Conservation (phyloP, 2,329 filamentous ascomycete genomes). For the Penicillium sp. region DNA sequence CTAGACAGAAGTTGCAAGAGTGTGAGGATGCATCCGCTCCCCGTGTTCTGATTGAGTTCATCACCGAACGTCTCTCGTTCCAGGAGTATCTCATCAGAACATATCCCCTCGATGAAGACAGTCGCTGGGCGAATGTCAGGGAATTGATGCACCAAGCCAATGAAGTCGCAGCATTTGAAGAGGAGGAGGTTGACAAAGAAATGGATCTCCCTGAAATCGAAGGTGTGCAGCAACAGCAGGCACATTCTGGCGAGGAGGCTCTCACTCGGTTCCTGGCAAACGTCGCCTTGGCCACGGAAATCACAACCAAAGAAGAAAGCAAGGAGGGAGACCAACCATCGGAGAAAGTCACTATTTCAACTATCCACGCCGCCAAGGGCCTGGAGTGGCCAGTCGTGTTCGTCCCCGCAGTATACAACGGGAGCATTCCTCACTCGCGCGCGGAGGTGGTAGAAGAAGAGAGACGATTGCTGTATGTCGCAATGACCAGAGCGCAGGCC, state of each 20-base stretch:
- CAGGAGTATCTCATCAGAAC: slow-evolving; percentile 69
- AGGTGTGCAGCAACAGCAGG: slow-evolving; percentile 60
- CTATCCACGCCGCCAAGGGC: slow-evolving; percentile 93
- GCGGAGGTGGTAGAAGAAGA: slow-evolving; percentile 87
- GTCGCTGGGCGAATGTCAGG: slow-evolving; percentile 82
- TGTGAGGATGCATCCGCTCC: slow-evolving; percentile 40
- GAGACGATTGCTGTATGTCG: slow-evolving; percentile 83
- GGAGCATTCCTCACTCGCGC: slow-evolving; percentile 83
- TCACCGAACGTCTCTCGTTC: slow-evolving; percentile 66
- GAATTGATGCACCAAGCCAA: slow-evolving; percentile 78
- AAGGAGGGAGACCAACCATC: slow-evolving; percentile 54
- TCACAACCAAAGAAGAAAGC: slow-evolving; percentile 48
- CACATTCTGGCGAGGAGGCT: slow-evolving; percentile 56
- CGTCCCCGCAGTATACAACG: slow-evolving; percentile 83
- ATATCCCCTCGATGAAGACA: slow-evolving; percentile 71
- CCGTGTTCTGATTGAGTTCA: slow-evolving; percentile 52
- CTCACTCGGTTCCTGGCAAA: slow-evolving; percentile 84
- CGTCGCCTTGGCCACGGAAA: slow-evolving; percentile 78
- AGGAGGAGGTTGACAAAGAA: slow-evolving; percentile 54
- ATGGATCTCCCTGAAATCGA: slow-evolving; percentile 65
- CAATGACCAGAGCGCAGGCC: slow-evolving; percentile 89
- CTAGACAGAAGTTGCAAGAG: slow-evolving; percentile 53
- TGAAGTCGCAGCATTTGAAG: slow-evolving; percentile 59
- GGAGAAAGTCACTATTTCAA: slow-evolving; percentile 79
- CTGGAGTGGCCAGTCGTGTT: slow-evolving; percentile 97